phyloP scores from a whole-genome alignment of 441 rosid genomes.

The Kokia cookei region DNA sequence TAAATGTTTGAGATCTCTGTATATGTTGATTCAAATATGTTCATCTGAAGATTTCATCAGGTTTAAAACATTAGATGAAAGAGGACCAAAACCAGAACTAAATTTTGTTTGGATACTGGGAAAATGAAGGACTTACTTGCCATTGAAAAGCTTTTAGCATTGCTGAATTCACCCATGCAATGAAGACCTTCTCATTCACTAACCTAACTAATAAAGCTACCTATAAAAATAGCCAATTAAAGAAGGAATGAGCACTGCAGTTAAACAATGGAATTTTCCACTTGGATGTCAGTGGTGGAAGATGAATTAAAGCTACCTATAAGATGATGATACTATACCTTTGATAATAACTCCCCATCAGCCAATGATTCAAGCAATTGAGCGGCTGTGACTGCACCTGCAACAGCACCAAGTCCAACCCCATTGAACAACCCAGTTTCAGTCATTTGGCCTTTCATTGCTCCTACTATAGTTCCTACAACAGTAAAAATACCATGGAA shows the following conservation, averaged over 20 bases:
- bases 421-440: conserved; percentile 67
- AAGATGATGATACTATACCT: conserved; percentile 28
- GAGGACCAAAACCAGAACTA: neutral
- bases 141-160: conserved; percentile 81
- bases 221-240: conserved; percentile 25
- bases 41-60: conserved; percentile 30
- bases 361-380: conserved; percentile 50
- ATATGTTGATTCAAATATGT: conserved; percentile 36
- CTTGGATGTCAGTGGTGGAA: too few relatives aligned
- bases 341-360: conserved; percentile 54
- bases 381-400: conserved; percentile 64
- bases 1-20: conserved; percentile 52
- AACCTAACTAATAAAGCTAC: conserved; percentile 48
- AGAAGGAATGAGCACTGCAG: neutral
- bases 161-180: conserved; percentile 73
- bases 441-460: conserved; percentile 79
- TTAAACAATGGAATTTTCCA: neutral
- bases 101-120: neutral
- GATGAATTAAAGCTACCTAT: too few relatives aligned
- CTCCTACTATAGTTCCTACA: conserved; percentile 61
- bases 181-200: conserved; percentile 63
- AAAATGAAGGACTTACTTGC: conserved; percentile 49
- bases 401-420: conserved; percentile 58
- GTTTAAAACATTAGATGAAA: neutral
- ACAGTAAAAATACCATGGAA: conserved; percentile 13